Base-by-base conservation (phyloP, 2,329 filamentous ascomycete species). In the Alternaria rosae region DNA sequence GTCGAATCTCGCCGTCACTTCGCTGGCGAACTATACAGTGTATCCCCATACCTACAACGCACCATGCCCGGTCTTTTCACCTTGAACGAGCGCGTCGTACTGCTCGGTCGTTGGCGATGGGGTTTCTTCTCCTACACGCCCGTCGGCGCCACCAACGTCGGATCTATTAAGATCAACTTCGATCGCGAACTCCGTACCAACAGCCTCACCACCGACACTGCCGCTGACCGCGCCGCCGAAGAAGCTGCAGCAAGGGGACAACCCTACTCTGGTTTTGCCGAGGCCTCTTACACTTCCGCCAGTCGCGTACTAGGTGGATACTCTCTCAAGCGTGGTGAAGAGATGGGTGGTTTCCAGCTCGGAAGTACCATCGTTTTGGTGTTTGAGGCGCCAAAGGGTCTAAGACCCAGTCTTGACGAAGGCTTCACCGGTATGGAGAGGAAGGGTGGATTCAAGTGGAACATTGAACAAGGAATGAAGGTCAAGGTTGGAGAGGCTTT, bases 271-370 rank as follows among this genome's bases (percentile, higher is more conserved):
- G 95, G 95, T 1, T 99, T 94, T 76, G 89, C 92, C 0, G 95
- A 99, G 81, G 96, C 95, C 8, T 94, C 91, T 3, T 99, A 99
- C 76, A 87, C 87, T 47, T 85, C 85, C 15, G 92, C 94, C 2
- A 96, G 92, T 73, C 81, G 85, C 4, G 87, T 97, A 3, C 85
- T 99, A 0, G 88, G 88, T 20, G 95, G 96, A 3, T 89, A 98
- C 77, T 91, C 94, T 2, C 82, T 99, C 57, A 88, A 90, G 66
- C 86, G 92, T 45, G 95, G 95, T 35, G 94, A 98, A 76, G 95
- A 99, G 80, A 98, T 99, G 93, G 95, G 95, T 57, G 96, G 95
- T 0, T 99, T 99, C 82, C 93, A 96, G 82, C 85, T 99, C 4
- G 95, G 95, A 20, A 97, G 93, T 78, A 97, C 94, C 1, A 90